Base-by-base conservation (phyloP, 2,329 filamentous ascomycete genomes). In the Conoideocrella luteorostrata region DNA sequence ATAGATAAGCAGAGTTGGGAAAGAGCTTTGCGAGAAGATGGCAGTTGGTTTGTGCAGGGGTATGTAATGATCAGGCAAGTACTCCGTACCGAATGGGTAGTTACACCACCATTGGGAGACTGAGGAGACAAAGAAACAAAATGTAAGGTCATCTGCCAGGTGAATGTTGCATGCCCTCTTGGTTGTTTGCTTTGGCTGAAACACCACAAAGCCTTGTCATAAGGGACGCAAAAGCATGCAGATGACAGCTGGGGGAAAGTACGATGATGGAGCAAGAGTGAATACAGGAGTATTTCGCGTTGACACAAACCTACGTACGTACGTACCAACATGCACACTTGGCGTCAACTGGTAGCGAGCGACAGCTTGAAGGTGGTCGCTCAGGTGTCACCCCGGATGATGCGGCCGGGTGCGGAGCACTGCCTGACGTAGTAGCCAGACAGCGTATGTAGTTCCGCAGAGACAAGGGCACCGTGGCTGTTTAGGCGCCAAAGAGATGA, bases 121-220 rank as follows among this genome's bases (percentile, higher is more conserved):
- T 10, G 30, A 28, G 22, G 11, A 7, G 29, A 36, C 17, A 21
- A 21, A 22, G 20, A 35, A 15, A 23, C 21, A 13, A n/a, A n/a
- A n/a, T n/a, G n/a, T n/a, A n/a, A n/a, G n/a, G n/a, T n/a, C n/a
- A n/a, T n/a, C n/a, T n/a, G n/a, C n/a, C n/a, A n/a, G n/a, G n/a
- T n/a, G n/a, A n/a, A n/a, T n/a, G n/a, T n/a, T n/a, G n/a, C 12
- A 15, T 24, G 23, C 5, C n/a, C 38, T 21, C 23, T n/a, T 23
- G 33, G 15, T 24, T 35, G 43, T 45, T 45, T 41, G 43, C 43
- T 32, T 20, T 36, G 2, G 29, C 13, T 18, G 23, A 36, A 36
- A 24, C 23, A 22, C 15, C 20, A 28, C 23, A 10, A 32, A 4
- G 29, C 18, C 5, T 23, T 17, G 11, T 12, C 43, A 40, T 37